phyloP scores from a whole-genome alignment of 2,329 filamentous ascomycete species.

The Lachnum nothofagi region DNA sequence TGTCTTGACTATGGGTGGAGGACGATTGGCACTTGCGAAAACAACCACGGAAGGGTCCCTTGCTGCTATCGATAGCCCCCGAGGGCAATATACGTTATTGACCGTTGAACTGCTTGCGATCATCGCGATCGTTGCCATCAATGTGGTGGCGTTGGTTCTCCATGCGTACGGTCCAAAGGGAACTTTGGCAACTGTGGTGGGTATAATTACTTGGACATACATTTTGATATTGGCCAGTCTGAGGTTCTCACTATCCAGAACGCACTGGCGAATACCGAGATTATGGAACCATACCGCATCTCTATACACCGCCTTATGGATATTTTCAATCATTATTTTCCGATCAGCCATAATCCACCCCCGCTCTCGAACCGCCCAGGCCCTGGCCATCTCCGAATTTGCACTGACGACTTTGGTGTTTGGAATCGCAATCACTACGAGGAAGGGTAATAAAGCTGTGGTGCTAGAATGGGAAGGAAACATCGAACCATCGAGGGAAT shows the following conservation, averaged over 20 bases:
- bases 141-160: slow-evolving; percentile 58
- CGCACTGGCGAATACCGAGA: slow-evolving; percentile 60
- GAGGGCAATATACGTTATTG: slow-evolving; percentile 65
- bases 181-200: slow-evolving; percentile 57
- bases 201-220: slow-evolving; percentile 75
- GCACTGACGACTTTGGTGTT: slow-evolving; percentile 68
- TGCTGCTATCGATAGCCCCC: slow-evolving; percentile 70
- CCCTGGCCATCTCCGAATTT: slow-evolving; percentile 70
- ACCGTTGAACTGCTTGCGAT: slow-evolving; percentile 72
- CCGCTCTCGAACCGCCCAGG: slow-evolving; percentile 54
- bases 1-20: slow-evolving; percentile 51
- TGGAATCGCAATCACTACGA: slow-evolving; percentile 69
- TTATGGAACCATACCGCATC: slow-evolving; percentile 90
- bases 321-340: slow-evolving; percentile 70
- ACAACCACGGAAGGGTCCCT: slow-evolving; percentile 58
- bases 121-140: slow-evolving; percentile 64
- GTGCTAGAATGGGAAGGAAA: slow-evolving; percentile 83
- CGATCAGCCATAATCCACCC: slow-evolving; percentile 81
- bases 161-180: slow-evolving; percentile 55
- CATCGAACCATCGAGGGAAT: slow-evolving; percentile 80
- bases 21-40: slow-evolving; percentile 53
- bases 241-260: slow-evolving; percentile 63
- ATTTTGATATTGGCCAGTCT: slow-evolving; percentile 67
- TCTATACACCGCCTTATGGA: slow-evolving; percentile 79
- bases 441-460: slow-evolving; percentile 88